Percentiles rank a stretch among this genome's conserved stretches.
These are phyloP conservation scores for Pseudocercospora ulei DNA, from an alignment of 2,329 filamentous ascomycete genomes.

Conservation along the genomic window DNA sequence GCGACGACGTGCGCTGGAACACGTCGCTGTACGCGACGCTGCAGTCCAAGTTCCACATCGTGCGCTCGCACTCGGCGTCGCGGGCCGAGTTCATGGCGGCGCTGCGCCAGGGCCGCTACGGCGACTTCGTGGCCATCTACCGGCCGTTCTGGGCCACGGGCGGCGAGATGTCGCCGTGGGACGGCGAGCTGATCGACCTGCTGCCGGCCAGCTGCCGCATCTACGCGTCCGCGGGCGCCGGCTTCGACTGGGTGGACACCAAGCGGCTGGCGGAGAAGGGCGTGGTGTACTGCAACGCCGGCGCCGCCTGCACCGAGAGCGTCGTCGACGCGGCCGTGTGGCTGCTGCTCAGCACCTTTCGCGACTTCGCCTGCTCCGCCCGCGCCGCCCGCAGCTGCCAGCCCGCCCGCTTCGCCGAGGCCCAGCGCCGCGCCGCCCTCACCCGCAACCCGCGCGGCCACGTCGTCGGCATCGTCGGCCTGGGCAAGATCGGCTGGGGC, in stretches of 20 bases:
- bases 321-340: conserved; percentile 63
- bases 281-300: conserved; percentile 63
- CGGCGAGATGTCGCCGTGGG: conserved; percentile 56
- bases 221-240: conserved; percentile 52
- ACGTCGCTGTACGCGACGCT: conserved; percentile 37
- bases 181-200: conserved; percentile 48
- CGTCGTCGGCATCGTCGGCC: conserved; percentile 56
- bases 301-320: conserved; percentile 59
- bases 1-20: conserved; percentile 41
- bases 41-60: conserved; percentile 34
- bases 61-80: conserved; percentile 35
- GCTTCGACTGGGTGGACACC: conserved; percentile 56
- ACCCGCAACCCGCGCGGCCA: conserved; percentile 40
- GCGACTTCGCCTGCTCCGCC: conserved; percentile 56
- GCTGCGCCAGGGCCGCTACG: conserved; percentile 35
- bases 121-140: conserved; percentile 43
- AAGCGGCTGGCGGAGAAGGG: conserved; percentile 52
- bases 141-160: conserved; percentile 56
- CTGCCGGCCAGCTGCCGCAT: conserved; percentile 48
- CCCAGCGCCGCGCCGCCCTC: conserved; percentile 50
- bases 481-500: conserved; percentile 46
- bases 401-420: conserved; percentile 45
- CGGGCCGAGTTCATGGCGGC: conserved; percentile 38
- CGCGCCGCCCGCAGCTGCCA: conserved; percentile 45
- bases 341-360: conserved; percentile 60